Conservation (phyloP, 371 early-diverging fungal genomes). For the Apophysomyces elegans region DNA sequence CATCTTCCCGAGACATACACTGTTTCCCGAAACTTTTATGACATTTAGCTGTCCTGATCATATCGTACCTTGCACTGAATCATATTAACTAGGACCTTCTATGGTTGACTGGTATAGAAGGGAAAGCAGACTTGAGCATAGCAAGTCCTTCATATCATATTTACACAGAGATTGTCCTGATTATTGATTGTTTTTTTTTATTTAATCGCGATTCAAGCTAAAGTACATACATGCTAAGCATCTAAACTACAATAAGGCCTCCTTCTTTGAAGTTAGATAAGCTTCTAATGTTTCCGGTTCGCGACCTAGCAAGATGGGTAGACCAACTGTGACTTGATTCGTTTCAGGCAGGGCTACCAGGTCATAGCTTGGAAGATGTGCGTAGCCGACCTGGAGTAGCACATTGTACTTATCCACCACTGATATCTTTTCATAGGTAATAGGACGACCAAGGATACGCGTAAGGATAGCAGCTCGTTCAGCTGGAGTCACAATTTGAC, state of each 20-base stretch:
- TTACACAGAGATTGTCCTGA: no score
- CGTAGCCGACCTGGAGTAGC: neutral
- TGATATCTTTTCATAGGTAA: slow-evolving; percentile 13
- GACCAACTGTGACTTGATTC: neutral
- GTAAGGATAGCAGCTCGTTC: slow-evolving; percentile 19
- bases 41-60: no score
- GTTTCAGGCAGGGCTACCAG: neutral
- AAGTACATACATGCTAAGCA: no score
- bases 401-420: slow-evolving; percentile 13
- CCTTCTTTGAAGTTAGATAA: slow-evolving; percentile 3
- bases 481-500: slow-evolving; percentile 4
- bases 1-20: no score
- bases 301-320: slow-evolving; percentile 12
- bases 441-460: slow-evolving; percentile 10
- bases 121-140: no score
- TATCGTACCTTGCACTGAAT: no score
- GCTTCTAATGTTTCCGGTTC: slow-evolving; percentile 17
- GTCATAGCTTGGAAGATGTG: neutral
- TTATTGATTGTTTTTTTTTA: no score
- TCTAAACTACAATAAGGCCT: neutral
- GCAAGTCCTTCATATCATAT: no score
- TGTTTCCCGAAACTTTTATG: no score
- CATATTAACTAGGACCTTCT: no score
- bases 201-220: no score
- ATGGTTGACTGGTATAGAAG: no score